Conservation (phyloP, 1,139 yeast species). For the Sugiyamaella japonica region DNA sequence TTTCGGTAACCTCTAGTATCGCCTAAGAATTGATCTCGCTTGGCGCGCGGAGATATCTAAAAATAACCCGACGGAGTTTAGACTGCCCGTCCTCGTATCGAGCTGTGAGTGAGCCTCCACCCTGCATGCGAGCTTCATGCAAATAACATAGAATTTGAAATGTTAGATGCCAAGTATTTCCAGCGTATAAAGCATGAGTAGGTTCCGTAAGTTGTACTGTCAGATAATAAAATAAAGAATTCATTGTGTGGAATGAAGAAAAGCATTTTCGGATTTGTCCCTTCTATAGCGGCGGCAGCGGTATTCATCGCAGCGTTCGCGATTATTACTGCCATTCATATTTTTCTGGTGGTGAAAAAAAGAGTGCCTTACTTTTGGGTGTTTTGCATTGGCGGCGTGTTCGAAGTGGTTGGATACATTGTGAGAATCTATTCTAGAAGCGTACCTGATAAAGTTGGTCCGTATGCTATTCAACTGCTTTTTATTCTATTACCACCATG, state of each 20-base stretch:
- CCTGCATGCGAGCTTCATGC: not conserved
- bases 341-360: slow-evolving; percentile 20
- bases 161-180: no score
- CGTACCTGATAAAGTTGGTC: slow-evolving; percentile 29
- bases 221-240: not conserved
- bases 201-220: no score
- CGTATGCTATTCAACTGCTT: slow-evolving; percentile 44
- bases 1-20: no score
- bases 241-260: no score
- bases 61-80: no score
- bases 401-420: slow-evolving; percentile 41
- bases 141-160: no score
- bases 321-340: slow-evolving; percentile 23
- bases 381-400: slow-evolving; percentile 28
- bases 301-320: slow-evolving; percentile 28
- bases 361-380: slow-evolving; percentile 28
- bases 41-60: no score
- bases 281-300: slow-evolving; percentile 26
- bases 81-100: no score
- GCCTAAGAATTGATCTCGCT: no score
- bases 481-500: slow-evolving; percentile 48
- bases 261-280: slow-evolving; percentile 18
- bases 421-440: slow-evolving; percentile 38
- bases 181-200: no score
- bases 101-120: no score